phyloP scores from a whole-genome alignment of 192 early-diverging fungal species.

The Umbelopsis isabellina region DNA sequence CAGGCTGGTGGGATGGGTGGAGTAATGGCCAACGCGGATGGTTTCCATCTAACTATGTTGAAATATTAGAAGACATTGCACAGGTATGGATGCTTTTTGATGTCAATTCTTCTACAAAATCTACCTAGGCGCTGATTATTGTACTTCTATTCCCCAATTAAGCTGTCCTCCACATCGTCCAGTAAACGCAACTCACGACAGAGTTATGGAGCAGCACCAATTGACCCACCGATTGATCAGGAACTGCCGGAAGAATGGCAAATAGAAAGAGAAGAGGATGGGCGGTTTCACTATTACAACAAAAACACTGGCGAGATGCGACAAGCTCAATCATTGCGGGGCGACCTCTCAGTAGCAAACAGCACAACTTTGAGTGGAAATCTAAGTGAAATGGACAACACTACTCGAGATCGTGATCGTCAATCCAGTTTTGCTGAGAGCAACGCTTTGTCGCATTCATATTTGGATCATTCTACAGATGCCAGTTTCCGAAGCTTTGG shows the following conservation, averaged over 20 bases:
- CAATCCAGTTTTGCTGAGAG: conserved; percentile 4
- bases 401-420: background rate
- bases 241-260: conserved; percentile 32
- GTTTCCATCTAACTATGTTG: conserved; percentile 90
- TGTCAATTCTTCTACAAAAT: background rate
- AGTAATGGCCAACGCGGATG: conserved; percentile 80
- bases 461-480: background rate
- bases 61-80: conserved; percentile 58
- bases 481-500: background rate
- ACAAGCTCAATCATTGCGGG: conserved; percentile 19
- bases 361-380: background rate
- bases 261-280: conserved; percentile 26
- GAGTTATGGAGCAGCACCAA: background rate
- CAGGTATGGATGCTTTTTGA: conserved; percentile 45
- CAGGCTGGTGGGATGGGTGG: conserved; percentile 98
- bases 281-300: conserved; percentile 30
- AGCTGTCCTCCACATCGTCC: background rate
- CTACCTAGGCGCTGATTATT: background rate
- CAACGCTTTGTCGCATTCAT: background rate
- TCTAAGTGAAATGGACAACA: too few species aligned
- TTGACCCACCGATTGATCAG: background rate
- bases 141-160: background rate
- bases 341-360: background rate
- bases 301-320: conserved; percentile 28
- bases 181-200: background rate